Base-by-base conservation (phyloP, 176 grass and related monocot genomes). In the Triticum monococcum region DNA sequence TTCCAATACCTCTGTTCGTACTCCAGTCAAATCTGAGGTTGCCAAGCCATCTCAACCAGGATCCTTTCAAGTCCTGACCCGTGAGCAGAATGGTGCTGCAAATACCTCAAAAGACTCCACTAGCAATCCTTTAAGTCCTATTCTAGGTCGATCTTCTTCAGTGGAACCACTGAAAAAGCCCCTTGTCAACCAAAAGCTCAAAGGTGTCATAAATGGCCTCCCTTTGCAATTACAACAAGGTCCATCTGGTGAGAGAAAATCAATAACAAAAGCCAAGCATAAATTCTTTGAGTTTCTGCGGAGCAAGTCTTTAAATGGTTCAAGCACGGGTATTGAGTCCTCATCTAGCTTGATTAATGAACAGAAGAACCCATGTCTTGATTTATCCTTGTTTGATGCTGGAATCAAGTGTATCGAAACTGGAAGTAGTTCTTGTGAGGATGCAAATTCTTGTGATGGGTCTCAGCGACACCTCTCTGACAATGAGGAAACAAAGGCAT, bases 231-330 rank as follows among this genome's bases (percentile, higher is more conserved):
- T 68, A 28, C 28, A 43, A 18, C 90, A 86, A 90, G 67, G 79
- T 77, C 76, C 90, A 69, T 59, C 81, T 86, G 85, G 79, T 85
- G 93, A 95, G 77, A 90, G 78, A 78, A 95, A 89, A 92, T 59
- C 90, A 77, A 89, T 67, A 86, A 85, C 85, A 76, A 92, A 95
- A 82, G 88, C 86, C 11, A 95, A 91, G 75, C 71, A 68, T 80
- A 87, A 86, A 64, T 95, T 95, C 83, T 95, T 95, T 79, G 86
- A 92, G 57, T 78, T 83, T 33, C 71, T 95, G 70, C 85, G 93
- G 25, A 92, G 83, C 79, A 95, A 90, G 80, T 88, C 90, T 64
- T 56, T 77, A 72, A 92, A 90, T 80, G 81, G 88, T 90, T 87
- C 89, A 10, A 79, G 73, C 75, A 72, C 36, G 72, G 28, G 67